phyloP scores from a whole-genome alignment of 2,329 filamentous ascomycete genomes.

The Tolypocladium cylindrosporum region DNA sequence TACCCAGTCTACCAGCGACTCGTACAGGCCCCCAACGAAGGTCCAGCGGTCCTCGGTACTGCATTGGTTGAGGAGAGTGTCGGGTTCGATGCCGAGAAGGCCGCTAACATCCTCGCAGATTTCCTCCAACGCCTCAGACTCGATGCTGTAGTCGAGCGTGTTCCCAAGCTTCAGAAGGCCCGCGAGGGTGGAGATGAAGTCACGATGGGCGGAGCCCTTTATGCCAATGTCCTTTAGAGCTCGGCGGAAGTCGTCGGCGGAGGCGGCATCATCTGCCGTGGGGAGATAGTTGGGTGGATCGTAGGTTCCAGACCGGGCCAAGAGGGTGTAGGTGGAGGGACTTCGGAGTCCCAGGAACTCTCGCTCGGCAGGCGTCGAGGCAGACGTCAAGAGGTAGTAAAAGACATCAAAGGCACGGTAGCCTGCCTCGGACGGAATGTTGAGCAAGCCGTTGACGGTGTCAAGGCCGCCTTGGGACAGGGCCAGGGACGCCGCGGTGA shows the following conservation, averaged over 20 bases:
- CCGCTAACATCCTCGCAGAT: conserved; percentile 85
- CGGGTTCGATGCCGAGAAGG: conserved; percentile 77
- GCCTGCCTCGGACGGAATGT: conserved; percentile 68
- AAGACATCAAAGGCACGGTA: conserved; percentile 96
- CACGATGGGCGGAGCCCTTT: conserved; percentile 72
- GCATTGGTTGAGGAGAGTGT: conserved; percentile 67
- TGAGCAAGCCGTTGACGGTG: conserved; percentile 67
- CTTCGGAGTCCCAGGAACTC: conserved; percentile 78
- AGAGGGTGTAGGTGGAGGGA: conserved; percentile 65
- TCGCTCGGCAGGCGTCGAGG: conserved; percentile 77
- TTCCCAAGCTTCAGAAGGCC: conserved; percentile 88
- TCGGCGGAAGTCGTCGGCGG: conserved; percentile 84
- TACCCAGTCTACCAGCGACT: conserved; percentile 91
- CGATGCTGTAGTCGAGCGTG: conserved; percentile 73
- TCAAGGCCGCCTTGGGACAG: conserved; percentile 85
- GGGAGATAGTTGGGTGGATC: conserved; percentile 79
- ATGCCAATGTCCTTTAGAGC: conserved; percentile 88
- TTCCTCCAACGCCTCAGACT: conserved; percentile 74
- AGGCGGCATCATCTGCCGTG: conserved; percentile 82
- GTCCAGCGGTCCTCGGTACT: conserved; percentile 76
- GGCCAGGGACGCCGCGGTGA: conserved; percentile 65
- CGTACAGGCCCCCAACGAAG: conserved; percentile 79
- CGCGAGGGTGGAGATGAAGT: conserved; percentile 76
- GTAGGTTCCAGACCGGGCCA: conserved; percentile 79
- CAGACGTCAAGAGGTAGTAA: conserved; percentile 90